Conservation (phyloP, 2,329 filamentous ascomycete species). For the Calonectria naviculata region DNA sequence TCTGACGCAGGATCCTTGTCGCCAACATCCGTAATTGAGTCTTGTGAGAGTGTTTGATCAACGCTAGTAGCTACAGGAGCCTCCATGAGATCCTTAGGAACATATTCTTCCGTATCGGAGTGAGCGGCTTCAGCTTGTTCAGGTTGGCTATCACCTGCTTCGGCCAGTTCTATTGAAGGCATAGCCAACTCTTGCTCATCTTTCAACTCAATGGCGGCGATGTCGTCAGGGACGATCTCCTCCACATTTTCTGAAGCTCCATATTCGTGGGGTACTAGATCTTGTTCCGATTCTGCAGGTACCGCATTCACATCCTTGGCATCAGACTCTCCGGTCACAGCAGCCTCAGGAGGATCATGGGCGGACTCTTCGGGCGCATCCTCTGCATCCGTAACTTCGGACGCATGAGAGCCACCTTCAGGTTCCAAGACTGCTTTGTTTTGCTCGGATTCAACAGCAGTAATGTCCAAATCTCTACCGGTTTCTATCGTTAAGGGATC, state of each 20-base stretch:
- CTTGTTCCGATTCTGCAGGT: not conserved
- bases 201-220: not conserved
- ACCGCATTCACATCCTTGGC: not conserved
- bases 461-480: not conserved
- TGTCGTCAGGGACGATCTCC: too few relatives aligned
- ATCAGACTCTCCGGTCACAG: not conserved
- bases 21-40: not conserved
- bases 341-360: not conserved
- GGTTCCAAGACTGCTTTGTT: not conserved
- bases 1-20: not conserved
- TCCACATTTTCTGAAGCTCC: too few relatives aligned
- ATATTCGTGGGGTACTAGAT: not conserved
- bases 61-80: not conserved
- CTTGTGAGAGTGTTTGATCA: not conserved
- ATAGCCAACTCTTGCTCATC: not conserved
- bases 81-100: not conserved
- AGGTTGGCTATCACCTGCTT: not conserved
- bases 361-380: not conserved
- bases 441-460: not conserved
- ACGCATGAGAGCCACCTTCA: not conserved
- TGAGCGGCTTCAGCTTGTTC: not conserved
- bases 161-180: not conserved
- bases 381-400: not conserved
- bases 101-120: not conserved
- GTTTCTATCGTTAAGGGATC: not conserved